Percentiles rank a stretch among this genome's conserved stretches.
Conservation (phyloP, 768 basidiomycete genomes). For the Termitomyces sp. region DNA sequence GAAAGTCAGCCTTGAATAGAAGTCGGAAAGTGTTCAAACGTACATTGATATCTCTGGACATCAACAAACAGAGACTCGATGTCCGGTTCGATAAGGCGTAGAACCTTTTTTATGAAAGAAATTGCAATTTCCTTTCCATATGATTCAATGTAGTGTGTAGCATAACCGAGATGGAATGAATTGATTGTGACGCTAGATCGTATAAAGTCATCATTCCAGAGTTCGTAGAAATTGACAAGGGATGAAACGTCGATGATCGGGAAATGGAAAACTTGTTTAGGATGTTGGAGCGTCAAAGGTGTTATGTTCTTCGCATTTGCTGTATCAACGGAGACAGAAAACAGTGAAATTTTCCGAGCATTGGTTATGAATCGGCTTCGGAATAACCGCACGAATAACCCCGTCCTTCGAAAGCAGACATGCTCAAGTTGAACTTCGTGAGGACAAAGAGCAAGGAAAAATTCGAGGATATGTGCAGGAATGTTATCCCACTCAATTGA, state of each 20-base stretch:
- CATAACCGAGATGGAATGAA: not conserved
- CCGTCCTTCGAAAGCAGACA: not conserved
- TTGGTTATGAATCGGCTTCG: not conserved
- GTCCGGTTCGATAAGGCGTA: not conserved
- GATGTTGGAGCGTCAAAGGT: not conserved
- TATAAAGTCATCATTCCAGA: not conserved
- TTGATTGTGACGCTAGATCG: not conserved
- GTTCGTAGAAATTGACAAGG: not conserved
- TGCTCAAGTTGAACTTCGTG: not conserved
- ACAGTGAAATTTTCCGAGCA: not conserved
- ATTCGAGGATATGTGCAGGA: not conserved
- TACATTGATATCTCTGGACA: not conserved
- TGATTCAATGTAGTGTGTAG: not conserved
- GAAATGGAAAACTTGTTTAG: not conserved
- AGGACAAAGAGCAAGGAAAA: not conserved
- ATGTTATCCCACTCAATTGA: not conserved
- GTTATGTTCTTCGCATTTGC: no score
- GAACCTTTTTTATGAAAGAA: not conserved
- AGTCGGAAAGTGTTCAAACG: not conserved
- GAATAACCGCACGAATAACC: not conserved
- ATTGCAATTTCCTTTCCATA: not conserved
- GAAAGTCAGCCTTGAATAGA: not conserved
- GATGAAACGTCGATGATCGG: not conserved
- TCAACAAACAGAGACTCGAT: not conserved
- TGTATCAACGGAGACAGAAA: not conserved